phyloP scores from a whole-genome alignment of 345 rosid genomes.

The Sisymbrium irio region DNA sequence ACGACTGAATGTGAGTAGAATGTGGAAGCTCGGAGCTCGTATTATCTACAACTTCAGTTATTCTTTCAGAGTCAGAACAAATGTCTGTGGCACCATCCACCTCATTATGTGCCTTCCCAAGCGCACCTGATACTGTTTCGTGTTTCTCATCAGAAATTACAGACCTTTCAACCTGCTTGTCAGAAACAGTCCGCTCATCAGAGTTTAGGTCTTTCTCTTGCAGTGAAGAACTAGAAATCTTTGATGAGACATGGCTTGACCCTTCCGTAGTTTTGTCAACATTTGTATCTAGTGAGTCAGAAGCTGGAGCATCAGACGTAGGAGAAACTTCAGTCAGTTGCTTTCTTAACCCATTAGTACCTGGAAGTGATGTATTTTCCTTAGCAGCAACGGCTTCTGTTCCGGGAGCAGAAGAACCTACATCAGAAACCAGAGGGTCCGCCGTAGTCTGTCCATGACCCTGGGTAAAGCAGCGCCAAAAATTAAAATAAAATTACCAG shows the following conservation, averaged over 20 bases:
- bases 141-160: conserved; percentile 34
- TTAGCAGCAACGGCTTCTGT: conserved; percentile 32
- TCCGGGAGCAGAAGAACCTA: conserved; percentile 35
- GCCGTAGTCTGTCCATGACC: conserved; percentile 19
- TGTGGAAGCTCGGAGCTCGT: conserved; percentile 34
- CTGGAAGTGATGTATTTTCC: conserved; percentile 21
- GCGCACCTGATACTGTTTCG: conserved; percentile 28
- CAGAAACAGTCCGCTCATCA: conserved; percentile 37
- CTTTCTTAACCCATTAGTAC: conserved; percentile 31
- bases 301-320: conserved; percentile 21
- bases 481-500: background rate
- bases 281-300: conserved; percentile 36
- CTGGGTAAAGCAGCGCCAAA: conserved; percentile 14
- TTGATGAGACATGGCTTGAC: conserved; percentile 29
- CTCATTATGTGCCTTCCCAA: conserved; percentile 28
- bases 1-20: conserved; percentile 39
- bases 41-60: conserved; percentile 25
- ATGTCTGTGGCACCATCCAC: conserved; percentile 30
- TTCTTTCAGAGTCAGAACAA: conserved; percentile 23
- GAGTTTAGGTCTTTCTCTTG: conserved; percentile 27
- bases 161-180: conserved; percentile 16
- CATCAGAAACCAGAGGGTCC: conserved; percentile 36
- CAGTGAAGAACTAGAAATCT: conserved; percentile 33
- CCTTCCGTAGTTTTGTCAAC: conserved; percentile 34
- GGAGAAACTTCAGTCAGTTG: conserved; percentile 30